These are phyloP conservation scores for Zasmidium angulare DNA, from an alignment of 2,329 filamentous ascomycete genomes.

Conservation along the genomic window DNA sequence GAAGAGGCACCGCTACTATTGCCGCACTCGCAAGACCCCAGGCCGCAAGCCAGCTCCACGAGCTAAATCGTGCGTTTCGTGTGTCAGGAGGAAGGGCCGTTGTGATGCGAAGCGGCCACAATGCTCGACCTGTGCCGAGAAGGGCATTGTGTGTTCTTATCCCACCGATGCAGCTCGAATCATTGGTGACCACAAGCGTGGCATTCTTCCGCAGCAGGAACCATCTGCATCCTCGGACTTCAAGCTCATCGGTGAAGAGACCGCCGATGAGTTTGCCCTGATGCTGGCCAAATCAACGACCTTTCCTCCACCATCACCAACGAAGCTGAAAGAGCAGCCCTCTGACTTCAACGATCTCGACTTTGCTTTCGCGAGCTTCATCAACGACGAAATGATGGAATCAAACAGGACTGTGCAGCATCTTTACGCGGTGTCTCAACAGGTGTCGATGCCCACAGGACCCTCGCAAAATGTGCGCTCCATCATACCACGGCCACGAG, in stretches of 20 bases:
- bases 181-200: background rate
- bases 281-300: background rate
- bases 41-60: background rate
- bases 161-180: constrained; percentile 17
- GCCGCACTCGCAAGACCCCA: constrained; percentile 38
- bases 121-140: constrained; percentile 42
- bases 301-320: background rate
- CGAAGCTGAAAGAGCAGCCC: background rate
- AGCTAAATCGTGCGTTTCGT: constrained; percentile 38
- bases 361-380: background rate
- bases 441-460: background rate
- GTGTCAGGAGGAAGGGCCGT: constrained; percentile 39
- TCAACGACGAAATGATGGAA: background rate
- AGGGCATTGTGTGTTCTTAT: constrained; percentile 41
- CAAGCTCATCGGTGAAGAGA: background rate
- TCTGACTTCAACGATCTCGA: background rate
- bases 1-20: constrained; percentile 49
- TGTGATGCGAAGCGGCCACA: constrained; percentile 40
- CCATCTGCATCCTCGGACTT: background rate
- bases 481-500: background rate
- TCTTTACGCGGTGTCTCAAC: background rate
- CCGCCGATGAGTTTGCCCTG: background rate
- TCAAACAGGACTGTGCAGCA: too few relatives aligned
- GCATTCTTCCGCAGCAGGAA: too few relatives aligned
- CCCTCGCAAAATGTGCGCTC: background rate